Evolutionary conservation across 108 stramenopile genomes (phyloP), one percentile per base, ranked within the genome.

Genomic region (Cylindrotheca fusiformis): DNA sequence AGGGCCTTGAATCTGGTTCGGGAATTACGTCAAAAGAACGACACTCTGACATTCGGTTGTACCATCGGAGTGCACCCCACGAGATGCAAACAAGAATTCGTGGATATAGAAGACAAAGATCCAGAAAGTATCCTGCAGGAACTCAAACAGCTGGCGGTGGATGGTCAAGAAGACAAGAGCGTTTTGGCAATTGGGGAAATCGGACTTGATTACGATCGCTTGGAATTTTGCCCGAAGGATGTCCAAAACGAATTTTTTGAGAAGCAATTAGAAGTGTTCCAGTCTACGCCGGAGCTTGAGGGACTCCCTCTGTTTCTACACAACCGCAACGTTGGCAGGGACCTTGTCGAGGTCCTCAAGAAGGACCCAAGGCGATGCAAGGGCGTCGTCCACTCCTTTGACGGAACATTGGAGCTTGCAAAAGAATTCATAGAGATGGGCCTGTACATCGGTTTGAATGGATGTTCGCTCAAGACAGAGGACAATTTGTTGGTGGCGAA

Each of bases 61-160:
- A 98, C 98, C 31, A 88, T 92, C 19, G 98, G 98, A 14, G 86
- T 98, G 22, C 98, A 98, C 68, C 98, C 98, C 20, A 96, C 95
- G 6, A 83, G 96, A 49, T 93, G 90, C 66, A 67, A 56, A 30
- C 88, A 94, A 68, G 90, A 85, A 59, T 88, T 88, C 68, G 82
- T 71, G n/a, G 72, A 77, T 46, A 32, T 28, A 45, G 4, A n/a
- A 17, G 70, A 58, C 29, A 19, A 56, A 14, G 46, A 60, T 29
- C 36, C 64, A 12, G 52, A 65, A 3, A 12, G 63, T 25, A 51
- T 75, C 14, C 71, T 87, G 25, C 46, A 76, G 46, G 64, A 78
- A 52, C 54, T 93, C 29, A 47, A 55, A n/a, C 57, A 76, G 2
- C 45, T 93, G 5, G 73, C 78, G 41, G 47, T 71, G 25, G 68